Base-by-base conservation (phyloP, 2,329 filamentous ascomycete genomes). In the Plectosphaerella cucumerina region DNA sequence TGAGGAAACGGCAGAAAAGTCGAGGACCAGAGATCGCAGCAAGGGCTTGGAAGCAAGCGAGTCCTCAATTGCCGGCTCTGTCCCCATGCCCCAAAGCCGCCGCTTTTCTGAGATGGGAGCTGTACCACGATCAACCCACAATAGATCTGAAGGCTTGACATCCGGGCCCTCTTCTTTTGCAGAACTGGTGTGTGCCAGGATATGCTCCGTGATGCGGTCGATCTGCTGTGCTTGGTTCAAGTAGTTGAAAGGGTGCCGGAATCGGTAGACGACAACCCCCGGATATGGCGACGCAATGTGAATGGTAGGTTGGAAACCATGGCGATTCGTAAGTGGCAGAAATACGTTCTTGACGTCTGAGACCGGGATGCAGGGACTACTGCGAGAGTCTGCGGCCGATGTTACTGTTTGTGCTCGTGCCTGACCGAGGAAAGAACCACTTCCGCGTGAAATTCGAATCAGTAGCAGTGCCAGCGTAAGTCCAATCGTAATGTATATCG, bases 201-300 rank as follows among this genome's bases (percentile, higher is more conserved):
- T 70, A 44, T 68, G 65, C 18, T 71, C 65, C 5, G 73, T 73
- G 6, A 82, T 64, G 31, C 73, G 68, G 57, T 79, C 77, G 50
- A 80, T 68, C 53, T 80, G 75, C 17, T 69, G 72, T 1, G 72
- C 73, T 11, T 76, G 72, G 53, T 82, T 81, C 55, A 74, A 72
- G 61, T 81, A 82, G 62, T 79, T 81, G 67, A 82, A 78, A 22
- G 77, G 74, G 55, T 80, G 76, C 2, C 71, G 70, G 56, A 81
- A 80, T 14, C 76, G 73, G 62, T 80, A 82, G 52, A 81, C 71
- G 55, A 81, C 77, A 47, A 82, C 70, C 33, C 78, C 78, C 1
- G 78, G 78, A 53, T 78, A 72, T 4, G 76, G 75, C 39, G 69
- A 69, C n/a, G 66, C 65, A 14, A 79, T 66, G 12, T 67, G 54